A percentile compares a stretch with the other conserved stretches of the same genome.
Evolutionary conservation across 2,329 filamentous ascomycete species (phyloP).

Genomic region (Cylindrodendrum hubeiense): DNA sequence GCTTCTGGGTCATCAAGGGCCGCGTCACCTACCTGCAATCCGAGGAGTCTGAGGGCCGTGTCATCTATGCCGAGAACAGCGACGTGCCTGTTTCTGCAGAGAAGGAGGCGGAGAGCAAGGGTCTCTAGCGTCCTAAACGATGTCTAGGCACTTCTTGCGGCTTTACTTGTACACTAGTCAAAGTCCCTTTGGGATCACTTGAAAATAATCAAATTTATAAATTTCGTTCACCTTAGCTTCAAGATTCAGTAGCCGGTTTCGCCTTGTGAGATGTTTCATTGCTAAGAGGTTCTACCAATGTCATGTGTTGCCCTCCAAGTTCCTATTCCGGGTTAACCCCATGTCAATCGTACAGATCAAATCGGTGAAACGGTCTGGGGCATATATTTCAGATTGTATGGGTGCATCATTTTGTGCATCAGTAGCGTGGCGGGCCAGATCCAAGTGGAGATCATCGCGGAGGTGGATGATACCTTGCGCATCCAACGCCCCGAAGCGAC

Average conservation of each 20-base stretch:
- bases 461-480: neutral
- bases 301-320: neutral
- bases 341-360: neutral
- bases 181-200: neutral
- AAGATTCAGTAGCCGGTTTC: neutral
- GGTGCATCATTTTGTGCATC: neutral
- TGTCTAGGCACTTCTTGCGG: neutral
- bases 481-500: neutral
- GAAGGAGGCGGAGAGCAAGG: constrained; percentile 23
- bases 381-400: neutral
- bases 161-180: constrained; percentile 11
- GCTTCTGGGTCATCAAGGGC: constrained; percentile 64
- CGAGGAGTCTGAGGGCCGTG: constrained; percentile 42
- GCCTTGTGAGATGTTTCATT: neutral
- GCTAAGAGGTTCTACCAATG: neutral
- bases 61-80: constrained; percentile 37
- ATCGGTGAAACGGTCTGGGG: neutral
- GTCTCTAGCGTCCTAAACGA: neutral
- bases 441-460: neutral
- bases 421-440: neutral
- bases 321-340: neutral
- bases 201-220: neutral
- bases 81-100: constrained; percentile 22
- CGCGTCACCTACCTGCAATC: constrained; percentile 51
- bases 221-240: neutral